Evolutionary conservation across 148 eudicot genomes (phyloP).

Genomic region (Oxyria digyna): DNA sequence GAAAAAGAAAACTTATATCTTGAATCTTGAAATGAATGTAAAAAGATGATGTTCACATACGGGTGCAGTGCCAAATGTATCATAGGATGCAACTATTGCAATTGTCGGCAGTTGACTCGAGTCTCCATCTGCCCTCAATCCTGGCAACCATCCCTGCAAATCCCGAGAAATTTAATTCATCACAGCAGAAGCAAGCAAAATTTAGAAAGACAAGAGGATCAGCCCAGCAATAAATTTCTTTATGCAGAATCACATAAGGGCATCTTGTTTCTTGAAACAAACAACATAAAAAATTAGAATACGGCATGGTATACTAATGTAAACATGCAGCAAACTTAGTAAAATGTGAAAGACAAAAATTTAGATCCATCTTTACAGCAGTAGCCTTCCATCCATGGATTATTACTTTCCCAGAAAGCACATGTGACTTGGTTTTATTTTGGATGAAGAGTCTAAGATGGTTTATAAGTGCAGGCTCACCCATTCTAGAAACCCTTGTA

Average conservation of each 20-base stretch:
- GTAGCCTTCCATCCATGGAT: not conserved
- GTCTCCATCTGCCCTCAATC: slow-evolving; percentile 86
- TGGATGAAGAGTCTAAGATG: not conserved
- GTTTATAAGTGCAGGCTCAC: not conserved
- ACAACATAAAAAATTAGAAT: not conserved
- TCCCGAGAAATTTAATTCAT: slow-evolving; percentile 16
- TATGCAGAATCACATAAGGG: not conserved
- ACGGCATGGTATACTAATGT: not conserved
- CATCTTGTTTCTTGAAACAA: not conserved
- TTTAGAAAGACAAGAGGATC: not conserved
- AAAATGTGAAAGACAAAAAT: not conserved
- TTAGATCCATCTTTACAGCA: not conserved
- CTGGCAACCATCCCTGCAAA: slow-evolving; percentile 96
- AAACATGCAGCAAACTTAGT: not conserved
- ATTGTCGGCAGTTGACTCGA: slow-evolving; percentile 85
- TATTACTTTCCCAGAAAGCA: not conserved
- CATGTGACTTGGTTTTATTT: not conserved
- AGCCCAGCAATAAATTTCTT: not conserved
- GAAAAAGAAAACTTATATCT: not conserved
- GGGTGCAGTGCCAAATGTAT: slow-evolving; percentile 96
- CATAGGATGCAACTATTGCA: slow-evolving; percentile 96
- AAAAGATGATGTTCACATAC: slow-evolving; percentile 29
- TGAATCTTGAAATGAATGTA: not conserved
- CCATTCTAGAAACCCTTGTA: not conserved
- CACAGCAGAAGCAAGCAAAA: not conserved